These are phyloP conservation scores for Cudoniella acicularis DNA, from an alignment of 495 filamentous ascomycete species.

Conservation along the genomic window DNA sequence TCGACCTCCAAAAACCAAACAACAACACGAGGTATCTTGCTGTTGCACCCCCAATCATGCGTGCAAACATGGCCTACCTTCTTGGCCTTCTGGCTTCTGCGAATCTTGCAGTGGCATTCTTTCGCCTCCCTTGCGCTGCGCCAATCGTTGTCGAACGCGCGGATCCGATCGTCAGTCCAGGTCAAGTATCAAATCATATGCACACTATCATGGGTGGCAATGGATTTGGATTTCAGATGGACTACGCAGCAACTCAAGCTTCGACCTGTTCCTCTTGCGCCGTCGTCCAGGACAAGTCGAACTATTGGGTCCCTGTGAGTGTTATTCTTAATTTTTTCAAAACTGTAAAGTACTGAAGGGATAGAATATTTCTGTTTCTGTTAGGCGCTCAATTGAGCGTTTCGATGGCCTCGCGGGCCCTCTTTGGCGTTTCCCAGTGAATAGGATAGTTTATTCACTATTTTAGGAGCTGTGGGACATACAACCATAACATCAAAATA, in stretches of 20 bases:
- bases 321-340: background rate
- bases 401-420: background rate
- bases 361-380: background rate
- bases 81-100: constrained; percentile 1
- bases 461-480: background rate
- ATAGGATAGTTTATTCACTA: background rate
- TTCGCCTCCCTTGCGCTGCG: constrained; percentile 13
- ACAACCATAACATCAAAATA: background rate
- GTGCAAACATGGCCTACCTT: background rate
- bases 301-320: constrained; percentile 32
- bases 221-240: constrained; percentile 49
- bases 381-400: too few species aligned
- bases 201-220: constrained; percentile 64
- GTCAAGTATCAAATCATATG: constrained; percentile 49
- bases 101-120: constrained; percentile 7
- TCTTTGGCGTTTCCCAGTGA: background rate
- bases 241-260: constrained; percentile 43
- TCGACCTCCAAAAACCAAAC: background rate
- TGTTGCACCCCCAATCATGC: background rate
- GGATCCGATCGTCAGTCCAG: constrained; percentile 61
- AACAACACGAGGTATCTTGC: background rate
- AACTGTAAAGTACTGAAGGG: background rate
- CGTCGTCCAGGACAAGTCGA: constrained; percentile 34
- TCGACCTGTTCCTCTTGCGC: constrained; percentile 60
- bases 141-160: constrained; percentile 45